phyloP scores from a whole-genome alignment of 1,139 yeast genomes.

The Sugiyamaella novakii region DNA sequence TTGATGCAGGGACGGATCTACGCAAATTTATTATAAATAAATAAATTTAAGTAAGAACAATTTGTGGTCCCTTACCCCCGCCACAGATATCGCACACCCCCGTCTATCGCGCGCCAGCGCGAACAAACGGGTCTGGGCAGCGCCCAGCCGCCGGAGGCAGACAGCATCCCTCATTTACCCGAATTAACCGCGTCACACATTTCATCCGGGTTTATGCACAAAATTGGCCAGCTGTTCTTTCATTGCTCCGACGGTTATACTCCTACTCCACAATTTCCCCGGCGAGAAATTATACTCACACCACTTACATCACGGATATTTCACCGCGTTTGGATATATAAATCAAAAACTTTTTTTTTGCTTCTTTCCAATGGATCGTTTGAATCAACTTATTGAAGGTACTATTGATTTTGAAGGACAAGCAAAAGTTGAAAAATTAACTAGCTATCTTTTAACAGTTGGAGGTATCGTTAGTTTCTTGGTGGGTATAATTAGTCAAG shows the following conservation, averaged over 20 bases:
- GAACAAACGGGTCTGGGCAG: not conserved
- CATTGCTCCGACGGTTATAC: too few species aligned
- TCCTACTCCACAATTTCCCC: constrained; percentile 3
- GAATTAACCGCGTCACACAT: constrained; percentile 1
- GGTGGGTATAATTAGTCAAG: constrained; percentile 51
- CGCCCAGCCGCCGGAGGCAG: constrained; percentile 1
- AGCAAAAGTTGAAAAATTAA: constrained; percentile 44
- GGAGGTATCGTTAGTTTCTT: constrained; percentile 49
- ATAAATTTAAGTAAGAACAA: too few species aligned
- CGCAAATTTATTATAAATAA: too few species aligned
- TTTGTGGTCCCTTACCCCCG: too few species aligned
- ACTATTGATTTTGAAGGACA: constrained; percentile 69
- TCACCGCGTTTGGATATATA: constrained; percentile 7
- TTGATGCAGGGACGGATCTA: not conserved
- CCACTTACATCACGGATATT: constrained; percentile 6
- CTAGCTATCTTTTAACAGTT: constrained; percentile 33
- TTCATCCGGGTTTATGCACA: constrained; percentile 2
- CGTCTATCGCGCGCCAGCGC: too few species aligned
- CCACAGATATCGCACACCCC: too few species aligned
- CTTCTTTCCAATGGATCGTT: constrained; percentile 31
- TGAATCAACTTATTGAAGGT: constrained; percentile 48
- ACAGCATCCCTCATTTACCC: constrained; percentile 5
- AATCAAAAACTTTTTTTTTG: not conserved
- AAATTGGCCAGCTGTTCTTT: constrained; percentile 3
- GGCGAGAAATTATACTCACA: not conserved